Evolutionary conservation across 345 rosid genomes (phyloP).

Genomic region (Isatis tinctoria): DNA sequence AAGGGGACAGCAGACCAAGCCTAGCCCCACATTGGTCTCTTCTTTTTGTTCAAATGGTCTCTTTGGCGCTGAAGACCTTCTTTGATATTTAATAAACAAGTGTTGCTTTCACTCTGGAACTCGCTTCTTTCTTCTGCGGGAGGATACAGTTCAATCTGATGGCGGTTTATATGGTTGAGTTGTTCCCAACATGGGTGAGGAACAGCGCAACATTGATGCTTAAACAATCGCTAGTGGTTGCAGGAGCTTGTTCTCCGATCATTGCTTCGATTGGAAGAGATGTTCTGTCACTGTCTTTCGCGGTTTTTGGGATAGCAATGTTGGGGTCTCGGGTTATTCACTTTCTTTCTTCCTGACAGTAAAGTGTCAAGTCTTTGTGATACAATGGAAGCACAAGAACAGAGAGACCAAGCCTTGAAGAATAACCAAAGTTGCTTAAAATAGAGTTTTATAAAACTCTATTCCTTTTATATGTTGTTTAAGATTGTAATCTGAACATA

Average conservation of each 20-base stretch:
- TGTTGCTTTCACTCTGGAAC: not conserved
- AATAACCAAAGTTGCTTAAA: not conserved
- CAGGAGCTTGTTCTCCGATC: not conserved
- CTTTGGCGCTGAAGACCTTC: too few species aligned
- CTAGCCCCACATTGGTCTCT: too few species aligned
- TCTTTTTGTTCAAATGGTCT: too few species aligned
- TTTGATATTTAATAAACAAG: too few species aligned
- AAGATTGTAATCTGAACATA: not conserved
- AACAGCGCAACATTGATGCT: not conserved
- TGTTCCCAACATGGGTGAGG: conserved; percentile 2
- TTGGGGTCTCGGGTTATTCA: not conserved
- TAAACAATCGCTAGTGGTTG: not conserved
- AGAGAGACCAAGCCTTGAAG: not conserved
- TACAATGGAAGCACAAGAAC: conserved; percentile 3
- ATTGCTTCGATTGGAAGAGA: not conserved
- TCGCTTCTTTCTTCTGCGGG: not conserved
- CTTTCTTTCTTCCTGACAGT: not conserved
- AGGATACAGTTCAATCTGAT: not conserved
- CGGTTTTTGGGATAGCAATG: not conserved
- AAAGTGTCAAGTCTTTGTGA: not conserved
- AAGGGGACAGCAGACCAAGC: too few species aligned
- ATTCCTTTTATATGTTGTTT: not conserved
- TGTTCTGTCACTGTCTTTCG: not conserved
- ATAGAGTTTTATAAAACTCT: not conserved
- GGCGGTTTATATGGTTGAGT: not conserved